Percentiles rank a stretch among this genome's conserved stretches.
Evolutionary conservation across 768 basidiomycete genomes (phyloP).

Genomic region (Auriscalpium orientale): DNA sequence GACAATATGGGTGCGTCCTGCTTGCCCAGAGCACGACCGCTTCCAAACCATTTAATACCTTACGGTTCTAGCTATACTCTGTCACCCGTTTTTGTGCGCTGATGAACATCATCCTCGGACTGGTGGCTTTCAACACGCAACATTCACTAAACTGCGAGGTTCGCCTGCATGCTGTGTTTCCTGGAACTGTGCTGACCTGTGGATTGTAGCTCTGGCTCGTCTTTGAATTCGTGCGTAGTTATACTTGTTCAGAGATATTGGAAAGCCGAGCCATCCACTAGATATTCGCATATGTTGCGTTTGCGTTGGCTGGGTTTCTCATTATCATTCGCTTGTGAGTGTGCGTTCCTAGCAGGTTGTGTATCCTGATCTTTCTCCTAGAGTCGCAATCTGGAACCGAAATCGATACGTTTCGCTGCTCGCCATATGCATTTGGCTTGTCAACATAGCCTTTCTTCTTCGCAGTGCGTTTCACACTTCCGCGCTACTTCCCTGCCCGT

Average conservation of each 20-base stretch:
- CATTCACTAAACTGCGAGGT: not conserved
- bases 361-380: not conserved
- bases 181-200: not conserved
- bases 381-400: slow-evolving; percentile 5
- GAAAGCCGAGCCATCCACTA: not conserved
- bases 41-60: too few species aligned
- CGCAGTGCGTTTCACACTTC: slow-evolving; percentile 2
- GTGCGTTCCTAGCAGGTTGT: not conserved
- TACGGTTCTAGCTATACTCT: not conserved
- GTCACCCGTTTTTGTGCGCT: not conserved
- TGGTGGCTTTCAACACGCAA: not conserved
- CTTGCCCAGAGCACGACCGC: too few species aligned
- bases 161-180: not conserved
- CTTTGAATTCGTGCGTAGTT: slow-evolving; percentile 1
- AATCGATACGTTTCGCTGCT: not conserved
- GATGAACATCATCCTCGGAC: not conserved
- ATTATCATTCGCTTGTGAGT: slow-evolving; percentile 9
- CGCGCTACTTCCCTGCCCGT: too few species aligned
- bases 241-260: not conserved
- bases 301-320: not conserved
- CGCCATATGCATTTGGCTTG: slow-evolving; percentile 1
- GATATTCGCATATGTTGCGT: slow-evolving; percentile 1
- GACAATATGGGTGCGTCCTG: slow-evolving; percentile 9
- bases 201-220: slow-evolving; percentile 4
- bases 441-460: slow-evolving; percentile 5